Evolutionary conservation across 2,329 filamentous ascomycete genomes (phyloP), one percentile per base, ranked within the genome.

Genomic region (Tolypocladium capitatum): DNA sequence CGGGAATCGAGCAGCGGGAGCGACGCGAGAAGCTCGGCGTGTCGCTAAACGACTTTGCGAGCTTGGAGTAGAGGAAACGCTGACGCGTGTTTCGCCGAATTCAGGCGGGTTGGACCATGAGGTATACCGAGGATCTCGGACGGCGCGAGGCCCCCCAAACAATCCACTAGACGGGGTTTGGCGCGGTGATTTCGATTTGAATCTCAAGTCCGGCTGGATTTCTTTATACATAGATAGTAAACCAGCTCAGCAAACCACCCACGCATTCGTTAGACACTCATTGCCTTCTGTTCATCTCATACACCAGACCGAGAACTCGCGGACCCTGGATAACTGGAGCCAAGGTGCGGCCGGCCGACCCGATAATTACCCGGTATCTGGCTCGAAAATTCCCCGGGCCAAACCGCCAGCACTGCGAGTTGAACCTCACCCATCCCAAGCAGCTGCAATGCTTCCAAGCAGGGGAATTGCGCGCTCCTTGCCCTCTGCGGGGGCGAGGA

Each of bases 1-100:
- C 88, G 4, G 89, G 90, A 13, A 80, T 96, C 53, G 89, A 94
- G 65, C 74, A 90, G 54, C 75, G 81, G 58, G 80, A 90, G 48
- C 75, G 81, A 59, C 76, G 80, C 40, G 68, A 76, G 50, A 73
- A 73, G 62, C 68, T 74, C 52, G 68, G 75, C 35, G 68, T 73
- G 57, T 75, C 77, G 55, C 58, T 91, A 58, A 71, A 80, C 49
- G 80, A 84, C 59, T 74, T 84, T 55, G 77, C 84, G 16, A 78
- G 80, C 53, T 60, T 88, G 65, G 84, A 91, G 69, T 86, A 49
- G 34, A 41, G 21, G 21, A 11, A 14, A 14, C 4, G 5, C 7
- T 24, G 38, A 7, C 3, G 24, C 21, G 14, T 24, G 14, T n/a
- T 27, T 4, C 11, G 18, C 38, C 24, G 38, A 18, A 9, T 41